Evolutionary conservation across 2,329 filamentous ascomycete genomes (phyloP), one percentile per base, ranked within the genome.

Genomic region (Diaporthe citriasiana): DNA sequence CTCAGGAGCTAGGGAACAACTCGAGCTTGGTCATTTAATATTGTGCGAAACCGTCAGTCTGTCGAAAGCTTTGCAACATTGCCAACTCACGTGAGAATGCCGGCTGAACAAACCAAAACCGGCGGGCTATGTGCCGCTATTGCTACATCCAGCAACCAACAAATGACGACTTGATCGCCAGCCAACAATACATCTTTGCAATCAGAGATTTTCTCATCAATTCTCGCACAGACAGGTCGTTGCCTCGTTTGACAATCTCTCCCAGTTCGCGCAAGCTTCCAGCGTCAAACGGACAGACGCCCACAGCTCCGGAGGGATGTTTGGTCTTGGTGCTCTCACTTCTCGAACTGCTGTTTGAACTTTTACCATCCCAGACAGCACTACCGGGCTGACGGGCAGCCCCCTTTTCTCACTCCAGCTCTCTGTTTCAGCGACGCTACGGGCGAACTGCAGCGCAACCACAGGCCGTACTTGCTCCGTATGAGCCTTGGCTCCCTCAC

Each of bases 351-450:
- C 33, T 30, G 69, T 71, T 63, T 63, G 69, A 57, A 51, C 69
- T 60, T 53, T 71, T n/a, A 19, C 33, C 25, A 53, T 63, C 69
- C 69, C 56, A 22, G 33, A 60, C 45, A 30, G 59, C 66, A 63
- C 56, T 60, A 35, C 69, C 51, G 47, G 57, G 45, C 17, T 47
- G 22, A 69, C 38, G 15, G 42, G 38, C 53, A 50, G 40, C 53
- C 70, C 60, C 59, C 42, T 60, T 70, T 71, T 68, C 59, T 25
- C 25, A 17, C 13, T 40, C 56, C 35, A 51, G 56, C 40, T 38
- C 40, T 47, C 45, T 47, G 70, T 74, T 74, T 73, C 73, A 73
- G 63, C 45, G 55, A 45, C 40, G 50, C 56, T n/a, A 68, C 56
- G 25, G 63, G 63, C 38, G 45, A 8, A 66, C 22, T 66, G 35